Percentiles rank a stretch among this genome's conserved stretches.
Evolutionary conservation across 202 grass and related monocot genomes (phyloP).

Genomic region (Bolboschoenoplectus hybrid): DNA sequence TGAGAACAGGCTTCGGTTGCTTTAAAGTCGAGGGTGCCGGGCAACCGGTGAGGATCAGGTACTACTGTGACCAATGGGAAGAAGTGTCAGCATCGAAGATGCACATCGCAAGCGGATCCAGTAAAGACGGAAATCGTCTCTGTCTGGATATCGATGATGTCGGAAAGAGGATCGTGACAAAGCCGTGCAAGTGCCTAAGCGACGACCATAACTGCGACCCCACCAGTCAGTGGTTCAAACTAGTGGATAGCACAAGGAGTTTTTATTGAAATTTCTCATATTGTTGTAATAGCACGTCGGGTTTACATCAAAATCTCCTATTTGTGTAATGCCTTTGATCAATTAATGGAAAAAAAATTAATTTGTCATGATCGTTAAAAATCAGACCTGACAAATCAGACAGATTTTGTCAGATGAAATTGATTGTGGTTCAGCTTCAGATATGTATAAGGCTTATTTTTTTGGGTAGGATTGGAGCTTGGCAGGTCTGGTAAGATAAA

Average conservation of each 20-base stretch:
- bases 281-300: too few species aligned
- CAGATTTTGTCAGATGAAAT: too few species aligned
- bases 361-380: not conserved
- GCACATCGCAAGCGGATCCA: slow-evolving; percentile 48
- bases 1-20: slow-evolving; percentile 39
- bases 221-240: slow-evolving; percentile 67
- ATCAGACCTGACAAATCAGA: too few species aligned
- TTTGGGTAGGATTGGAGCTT: too few species aligned
- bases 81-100: slow-evolving; percentile 58
- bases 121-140: not conserved
- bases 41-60: slow-evolving; percentile 32
- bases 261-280: slow-evolving; percentile 1
- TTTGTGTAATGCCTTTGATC: not conserved
- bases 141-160: slow-evolving; percentile 66
- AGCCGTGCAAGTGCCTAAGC: slow-evolving; percentile 55
- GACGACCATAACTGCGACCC: slow-evolving; percentile 51
- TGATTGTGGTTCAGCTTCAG: too few species aligned
- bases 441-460: too few species aligned
- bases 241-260: slow-evolving; percentile 52
- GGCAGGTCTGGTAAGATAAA: too few species aligned
- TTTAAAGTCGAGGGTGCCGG: slow-evolving; percentile 41
- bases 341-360: not conserved
- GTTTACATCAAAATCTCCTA: not conserved
- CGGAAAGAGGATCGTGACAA: slow-evolving; percentile 55
- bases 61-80: slow-evolving; percentile 43